Percentiles rank a stretch among this genome's conserved stretches.
phyloP scores from a whole-genome alignment of 768 basidiomycete species.

The Scleroderma bovista region DNA sequence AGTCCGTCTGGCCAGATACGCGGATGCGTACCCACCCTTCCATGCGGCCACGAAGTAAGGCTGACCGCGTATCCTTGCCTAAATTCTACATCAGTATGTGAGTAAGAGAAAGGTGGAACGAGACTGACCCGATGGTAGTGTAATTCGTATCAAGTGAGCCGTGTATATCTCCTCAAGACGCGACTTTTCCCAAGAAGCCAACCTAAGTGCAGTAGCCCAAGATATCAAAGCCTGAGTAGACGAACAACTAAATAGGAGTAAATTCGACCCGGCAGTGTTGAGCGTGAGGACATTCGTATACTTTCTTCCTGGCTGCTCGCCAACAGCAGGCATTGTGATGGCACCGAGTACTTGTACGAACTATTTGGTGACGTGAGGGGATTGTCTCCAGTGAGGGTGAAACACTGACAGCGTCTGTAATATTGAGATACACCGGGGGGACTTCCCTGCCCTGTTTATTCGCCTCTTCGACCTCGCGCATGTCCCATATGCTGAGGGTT shows the following conservation, averaged over 20 bases:
- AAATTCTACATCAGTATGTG: slow-evolving; percentile 8
- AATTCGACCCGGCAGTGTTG: slow-evolving; percentile 91
- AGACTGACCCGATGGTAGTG: slow-evolving; percentile 43
- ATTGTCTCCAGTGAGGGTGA: not conserved
- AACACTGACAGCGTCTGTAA: slow-evolving; percentile 76
- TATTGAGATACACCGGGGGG: slow-evolving; percentile 82
- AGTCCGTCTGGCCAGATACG: slow-evolving; percentile 95
- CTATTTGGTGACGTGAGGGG: slow-evolving; percentile 31
- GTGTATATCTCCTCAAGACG: slow-evolving; percentile 97
- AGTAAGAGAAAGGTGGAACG: slow-evolving; percentile 16
- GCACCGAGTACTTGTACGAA: slow-evolving; percentile 77
- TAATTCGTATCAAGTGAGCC: slow-evolving; percentile 83
- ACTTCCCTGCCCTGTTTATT: slow-evolving; percentile 75
- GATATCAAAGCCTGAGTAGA: slow-evolving; percentile 61
- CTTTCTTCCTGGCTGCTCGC: slow-evolving; percentile 45
- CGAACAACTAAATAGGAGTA: slow-evolving; percentile 84
- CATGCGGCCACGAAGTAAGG: slow-evolving; percentile 65
- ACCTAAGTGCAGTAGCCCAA: slow-evolving; percentile 90
- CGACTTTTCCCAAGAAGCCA: slow-evolving; percentile 92
- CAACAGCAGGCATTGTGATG: slow-evolving; percentile 56
- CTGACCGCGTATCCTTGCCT: slow-evolving; percentile 51
- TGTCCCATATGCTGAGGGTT: slow-evolving; percentile 88
- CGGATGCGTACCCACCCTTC: slow-evolving; percentile 92
- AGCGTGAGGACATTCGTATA: slow-evolving; percentile 81
- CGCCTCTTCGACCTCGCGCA: slow-evolving; percentile 82